phyloP scores from a whole-genome alignment of 768 basidiomycete genomes.

The Xerocomellus chrysenteron region DNA sequence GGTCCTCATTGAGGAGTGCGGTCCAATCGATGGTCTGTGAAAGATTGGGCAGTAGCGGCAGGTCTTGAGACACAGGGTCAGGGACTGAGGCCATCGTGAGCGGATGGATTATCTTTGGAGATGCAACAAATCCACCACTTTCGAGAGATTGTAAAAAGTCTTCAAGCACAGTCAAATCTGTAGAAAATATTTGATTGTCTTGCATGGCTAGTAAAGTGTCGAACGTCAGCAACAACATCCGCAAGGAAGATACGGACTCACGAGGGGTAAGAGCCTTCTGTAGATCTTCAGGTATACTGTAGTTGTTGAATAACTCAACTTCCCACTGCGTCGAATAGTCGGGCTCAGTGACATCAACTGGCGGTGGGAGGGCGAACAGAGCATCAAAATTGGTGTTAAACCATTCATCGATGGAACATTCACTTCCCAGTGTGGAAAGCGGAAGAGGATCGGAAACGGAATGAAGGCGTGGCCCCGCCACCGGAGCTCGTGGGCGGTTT shows the following conservation, averaged over 20 bases:
- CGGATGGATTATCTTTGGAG: not conserved
- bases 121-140: not conserved
- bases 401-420: slow-evolving; percentile 36
- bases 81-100: not conserved
- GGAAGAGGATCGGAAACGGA: slow-evolving; percentile 33
- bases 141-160: slow-evolving; percentile 7
- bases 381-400: slow-evolving; percentile 25
- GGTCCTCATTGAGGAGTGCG: not conserved
- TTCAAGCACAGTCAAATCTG: not conserved
- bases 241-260: not conserved
- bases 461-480: slow-evolving; percentile 19
- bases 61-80: not conserved
- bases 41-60: not conserved
- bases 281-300: slow-evolving; percentile 13
- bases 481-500: slow-evolving; percentile 29
- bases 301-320: slow-evolving; percentile 33
- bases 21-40: slow-evolving; percentile 15
- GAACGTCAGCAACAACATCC: too few relatives aligned
- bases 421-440: slow-evolving; percentile 12
- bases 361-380: slow-evolving; percentile 25
- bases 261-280: not conserved
- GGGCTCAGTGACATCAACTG: slow-evolving; percentile 19
- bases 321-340: slow-evolving; percentile 31
- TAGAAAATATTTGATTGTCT: too few relatives aligned
- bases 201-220: too few relatives aligned